These are phyloP conservation scores for Isoetes taiwanensis DNA, from an alignment of 75 land plant genomes.

Conservation along the genomic window DNA sequence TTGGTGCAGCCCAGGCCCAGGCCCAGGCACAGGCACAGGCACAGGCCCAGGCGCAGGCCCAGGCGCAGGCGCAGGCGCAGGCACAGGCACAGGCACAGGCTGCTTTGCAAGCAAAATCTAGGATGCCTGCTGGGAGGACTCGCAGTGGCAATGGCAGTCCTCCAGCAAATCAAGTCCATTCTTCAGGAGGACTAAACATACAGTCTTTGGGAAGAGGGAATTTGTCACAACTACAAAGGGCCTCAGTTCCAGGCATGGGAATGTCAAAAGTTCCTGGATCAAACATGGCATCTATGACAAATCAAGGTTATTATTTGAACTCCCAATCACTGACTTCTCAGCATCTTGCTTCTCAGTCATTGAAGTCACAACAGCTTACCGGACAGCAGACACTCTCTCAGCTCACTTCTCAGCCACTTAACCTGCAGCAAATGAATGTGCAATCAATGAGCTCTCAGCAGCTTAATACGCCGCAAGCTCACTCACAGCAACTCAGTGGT, in stretches of 20 bases:
- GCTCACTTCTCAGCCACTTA: conserved; percentile 39
- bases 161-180: conserved; percentile 47
- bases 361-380: conserved; percentile 19
- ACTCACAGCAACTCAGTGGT: too few species aligned
- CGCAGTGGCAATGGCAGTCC: conserved; percentile 30
- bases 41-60: conserved; percentile 24
- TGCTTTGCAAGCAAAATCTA: too few species aligned
- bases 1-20: conserved; percentile 27
- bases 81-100: too few species aligned
- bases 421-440: conserved; percentile 22
- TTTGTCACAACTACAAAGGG: conserved; percentile 37
- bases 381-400: conserved; percentile 35
- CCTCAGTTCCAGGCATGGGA: conserved; percentile 33
- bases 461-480: too few species aligned
- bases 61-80: too few species aligned
- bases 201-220: conserved; percentile 34
- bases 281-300: conserved; percentile 15
- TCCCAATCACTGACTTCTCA: conserved; percentile 26
- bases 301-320: conserved; percentile 38
- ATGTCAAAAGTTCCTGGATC: conserved; percentile 38
- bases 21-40: conserved; percentile 25
- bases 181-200: conserved; percentile 37
- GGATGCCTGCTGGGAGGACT: conserved; percentile 21
- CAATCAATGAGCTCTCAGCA: too few species aligned
- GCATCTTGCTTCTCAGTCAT: too few species aligned